Conservation (phyloP, 371 early-diverging fungal genomes). For the Circinella minor region DNA sequence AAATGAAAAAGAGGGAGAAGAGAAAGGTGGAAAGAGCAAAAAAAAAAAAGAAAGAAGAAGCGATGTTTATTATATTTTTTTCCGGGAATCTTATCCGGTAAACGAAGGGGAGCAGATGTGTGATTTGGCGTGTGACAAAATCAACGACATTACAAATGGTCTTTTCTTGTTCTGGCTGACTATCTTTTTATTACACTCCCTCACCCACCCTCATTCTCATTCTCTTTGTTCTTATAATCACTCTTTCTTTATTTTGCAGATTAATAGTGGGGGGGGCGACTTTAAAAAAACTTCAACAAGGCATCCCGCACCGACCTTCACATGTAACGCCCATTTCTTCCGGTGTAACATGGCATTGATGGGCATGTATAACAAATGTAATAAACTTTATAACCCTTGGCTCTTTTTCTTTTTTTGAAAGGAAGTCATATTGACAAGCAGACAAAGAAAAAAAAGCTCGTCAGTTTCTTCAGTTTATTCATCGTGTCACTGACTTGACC, state of each 20-base stretch:
- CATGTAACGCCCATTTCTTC: slow-evolving; percentile 6
- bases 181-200: not conserved
- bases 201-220: not conserved
- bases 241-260: not conserved
- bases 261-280: too few relatives aligned
- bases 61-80: slow-evolving; percentile 10
- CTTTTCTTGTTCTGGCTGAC: slow-evolving; percentile 2
- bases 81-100: slow-evolving; percentile 9
- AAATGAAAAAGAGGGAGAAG: slow-evolving; percentile 9
- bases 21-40: not conserved
- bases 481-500: slow-evolving; percentile 4
- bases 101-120: not conserved
- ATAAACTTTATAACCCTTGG: too few relatives aligned
- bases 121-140: slow-evolving; percentile 21
- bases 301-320: slow-evolving; percentile 11
- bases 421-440: slow-evolving; percentile 1
- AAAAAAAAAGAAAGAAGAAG: slow-evolving; percentile 6
- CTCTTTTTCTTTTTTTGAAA: too few relatives aligned
- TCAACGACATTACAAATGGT: slow-evolving; percentile 6
- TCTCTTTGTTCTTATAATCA: too few relatives aligned
- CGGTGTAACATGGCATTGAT: not conserved
- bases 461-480: not conserved
- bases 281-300: not conserved
- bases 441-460: too few relatives aligned
- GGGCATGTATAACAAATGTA: not conserved